Evolutionary conservation across 768 basidiomycete species (phyloP).

Genomic region (Tulasnella sp.): DNA sequence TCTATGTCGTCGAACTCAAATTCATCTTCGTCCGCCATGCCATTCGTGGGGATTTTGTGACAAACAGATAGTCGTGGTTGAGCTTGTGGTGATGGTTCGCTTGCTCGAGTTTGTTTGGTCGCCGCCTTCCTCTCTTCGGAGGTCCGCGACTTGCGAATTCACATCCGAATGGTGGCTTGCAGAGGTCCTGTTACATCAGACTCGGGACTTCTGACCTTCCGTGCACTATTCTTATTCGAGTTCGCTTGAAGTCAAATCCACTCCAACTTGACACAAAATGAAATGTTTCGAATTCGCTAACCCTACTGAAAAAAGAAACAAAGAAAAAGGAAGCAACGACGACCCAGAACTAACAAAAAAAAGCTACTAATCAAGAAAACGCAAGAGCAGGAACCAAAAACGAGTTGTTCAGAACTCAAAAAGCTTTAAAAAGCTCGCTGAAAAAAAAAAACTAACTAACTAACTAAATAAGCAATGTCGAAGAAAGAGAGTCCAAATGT

Average conservation of each 20-base stretch:
- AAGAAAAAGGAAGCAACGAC: too few relatives aligned
- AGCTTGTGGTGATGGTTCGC: conserved; percentile 4
- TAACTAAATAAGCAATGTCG: background rate
- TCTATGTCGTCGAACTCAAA: conserved; percentile 18
- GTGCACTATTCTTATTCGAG: background rate
- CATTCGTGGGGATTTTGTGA: background rate
- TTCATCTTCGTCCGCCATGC: conserved; percentile 16
- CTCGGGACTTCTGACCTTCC: background rate
- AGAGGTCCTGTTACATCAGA: background rate
- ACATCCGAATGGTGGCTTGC: background rate
- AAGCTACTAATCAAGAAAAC: background rate
- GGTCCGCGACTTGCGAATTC: background rate
- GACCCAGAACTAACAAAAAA: too few relatives aligned
- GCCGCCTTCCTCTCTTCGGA: background rate
- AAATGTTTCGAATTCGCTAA: background rate
- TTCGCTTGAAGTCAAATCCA: background rate
- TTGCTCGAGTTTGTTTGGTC: background rate
- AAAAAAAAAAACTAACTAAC: background rate
- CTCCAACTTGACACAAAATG: background rate
- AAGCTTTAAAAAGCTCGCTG: background rate
- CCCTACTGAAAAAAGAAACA: background rate
- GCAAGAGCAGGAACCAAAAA: background rate
- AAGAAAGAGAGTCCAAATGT: background rate
- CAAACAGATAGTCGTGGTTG: background rate
- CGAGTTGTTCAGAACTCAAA: background rate